Evolutionary conservation across 306 rosid genomes (phyloP).

Genomic region (Alnus glutinosa): DNA sequence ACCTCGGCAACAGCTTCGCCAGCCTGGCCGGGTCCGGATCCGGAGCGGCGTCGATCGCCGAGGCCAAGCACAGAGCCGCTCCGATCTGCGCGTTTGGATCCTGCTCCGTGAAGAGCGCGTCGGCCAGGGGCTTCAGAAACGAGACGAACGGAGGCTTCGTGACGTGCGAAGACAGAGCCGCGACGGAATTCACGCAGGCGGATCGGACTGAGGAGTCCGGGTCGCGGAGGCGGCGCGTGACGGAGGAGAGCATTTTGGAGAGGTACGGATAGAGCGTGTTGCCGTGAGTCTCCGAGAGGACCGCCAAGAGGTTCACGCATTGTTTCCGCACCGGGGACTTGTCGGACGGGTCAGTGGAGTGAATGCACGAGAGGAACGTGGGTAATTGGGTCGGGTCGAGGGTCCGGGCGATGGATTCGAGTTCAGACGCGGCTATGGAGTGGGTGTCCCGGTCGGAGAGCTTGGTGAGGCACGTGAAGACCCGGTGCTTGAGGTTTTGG

Average conservation of each 20-base stretch:
- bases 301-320: constrained; percentile 70
- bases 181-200: constrained; percentile 73
- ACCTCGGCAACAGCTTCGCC: constrained; percentile 71
- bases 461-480: constrained; percentile 79
- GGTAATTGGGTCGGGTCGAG: constrained; percentile 56
- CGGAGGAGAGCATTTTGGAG: constrained; percentile 57
- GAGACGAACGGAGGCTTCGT: constrained; percentile 64
- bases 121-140: constrained; percentile 75
- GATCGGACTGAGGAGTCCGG: constrained; percentile 91
- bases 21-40: constrained; percentile 74
- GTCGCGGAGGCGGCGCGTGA: constrained; percentile 83
- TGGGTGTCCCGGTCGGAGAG: constrained; percentile 97
- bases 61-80: constrained; percentile 76
- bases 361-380: constrained; percentile 73
- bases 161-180: constrained; percentile 69
- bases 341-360: constrained; percentile 82
- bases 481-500: constrained; percentile 69
- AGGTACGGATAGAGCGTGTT: constrained; percentile 69
- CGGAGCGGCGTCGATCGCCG: constrained; percentile 72
- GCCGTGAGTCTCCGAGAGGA: constrained; percentile 71
- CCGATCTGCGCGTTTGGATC: constrained; percentile 80
- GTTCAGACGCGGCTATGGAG: constrained; percentile 64
- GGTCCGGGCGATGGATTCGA: constrained; percentile 67
- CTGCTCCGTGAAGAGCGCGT: constrained; percentile 92
- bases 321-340: constrained; percentile 81